Conservation (phyloP, 257 asterid genomes). For the Solanum ahanhuiri region DNA sequence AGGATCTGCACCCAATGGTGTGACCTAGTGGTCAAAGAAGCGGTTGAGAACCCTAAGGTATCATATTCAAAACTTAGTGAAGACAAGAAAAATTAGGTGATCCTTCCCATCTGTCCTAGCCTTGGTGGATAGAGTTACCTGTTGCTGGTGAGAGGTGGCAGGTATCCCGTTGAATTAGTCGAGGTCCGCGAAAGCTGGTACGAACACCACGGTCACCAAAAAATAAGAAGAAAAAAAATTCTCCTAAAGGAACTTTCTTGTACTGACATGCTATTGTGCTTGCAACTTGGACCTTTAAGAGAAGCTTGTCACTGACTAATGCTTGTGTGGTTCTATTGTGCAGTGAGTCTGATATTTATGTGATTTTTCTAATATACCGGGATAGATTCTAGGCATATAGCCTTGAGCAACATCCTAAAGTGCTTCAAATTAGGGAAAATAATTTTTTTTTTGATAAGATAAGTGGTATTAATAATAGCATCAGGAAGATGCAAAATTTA, state of each 20-base stretch:
- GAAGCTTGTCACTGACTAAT: neutral
- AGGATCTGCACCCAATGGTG: neutral
- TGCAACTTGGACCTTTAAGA: neutral
- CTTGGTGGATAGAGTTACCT: neutral
- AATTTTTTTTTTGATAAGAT: conserved; percentile 18
- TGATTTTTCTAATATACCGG: conserved; percentile 33
- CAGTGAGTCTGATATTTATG: conserved; percentile 6
- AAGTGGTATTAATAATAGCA: too few relatives aligned
- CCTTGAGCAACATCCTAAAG: conserved; percentile 90
- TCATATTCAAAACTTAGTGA: neutral
- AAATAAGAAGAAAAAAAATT: too few relatives aligned
- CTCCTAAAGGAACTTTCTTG: neutral
- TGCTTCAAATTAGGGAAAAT: conserved; percentile 90
- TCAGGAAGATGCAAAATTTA: too few relatives aligned
- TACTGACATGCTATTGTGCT: neutral
- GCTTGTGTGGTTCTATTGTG: neutral
- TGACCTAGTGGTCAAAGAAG: neutral
- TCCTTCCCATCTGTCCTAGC: neutral
- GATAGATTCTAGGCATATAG: conserved; percentile 76
- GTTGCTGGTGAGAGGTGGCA: neutral
- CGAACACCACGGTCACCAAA: neutral
- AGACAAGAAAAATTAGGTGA: neutral
- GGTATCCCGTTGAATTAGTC: neutral
- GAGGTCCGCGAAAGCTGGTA: neutral
- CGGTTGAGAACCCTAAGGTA: neutral